A percentile compares a stretch with the other conserved stretches of the same genome.
Evolutionary conservation across 2,329 filamentous ascomycete genomes (phyloP).

Genomic region (Phaeosphaeriaceae sp.): DNA sequence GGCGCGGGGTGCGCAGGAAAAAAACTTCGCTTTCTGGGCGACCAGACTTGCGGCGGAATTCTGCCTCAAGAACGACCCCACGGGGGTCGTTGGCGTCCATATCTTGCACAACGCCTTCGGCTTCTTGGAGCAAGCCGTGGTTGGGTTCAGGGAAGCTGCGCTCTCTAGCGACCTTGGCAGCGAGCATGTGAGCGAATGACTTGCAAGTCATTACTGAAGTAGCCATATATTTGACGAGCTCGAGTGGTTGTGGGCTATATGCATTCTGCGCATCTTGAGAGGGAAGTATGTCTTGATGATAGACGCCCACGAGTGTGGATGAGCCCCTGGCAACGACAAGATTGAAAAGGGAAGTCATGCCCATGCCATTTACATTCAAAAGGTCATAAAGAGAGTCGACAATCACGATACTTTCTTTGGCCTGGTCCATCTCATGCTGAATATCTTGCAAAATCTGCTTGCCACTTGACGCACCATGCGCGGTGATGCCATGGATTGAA

Average conservation of each 20-base stretch:
- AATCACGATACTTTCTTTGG: constrained; percentile 65
- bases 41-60: constrained; percentile 83
- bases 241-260: constrained; percentile 62
- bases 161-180: constrained; percentile 75
- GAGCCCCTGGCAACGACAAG: constrained; percentile 70
- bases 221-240: constrained; percentile 80
- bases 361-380: constrained; percentile 38
- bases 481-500: constrained; percentile 72
- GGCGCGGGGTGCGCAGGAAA: constrained; percentile 50
- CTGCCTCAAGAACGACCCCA: constrained; percentile 80
- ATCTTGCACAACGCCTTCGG: constrained; percentile 79
- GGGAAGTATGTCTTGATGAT: constrained; percentile 80
- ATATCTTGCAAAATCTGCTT: constrained; percentile 48
- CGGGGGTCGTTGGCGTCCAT: constrained; percentile 60
- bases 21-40: constrained; percentile 75
- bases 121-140: constrained; percentile 78
- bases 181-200: constrained; percentile 75
- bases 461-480: constrained; percentile 67
- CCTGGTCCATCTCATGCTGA: constrained; percentile 24
- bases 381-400: constrained; percentile 81
- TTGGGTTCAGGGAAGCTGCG: constrained; percentile 76
- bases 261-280: constrained; percentile 50
- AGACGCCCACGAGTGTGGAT: constrained; percentile 77
- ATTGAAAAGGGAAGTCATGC: constrained; percentile 69
- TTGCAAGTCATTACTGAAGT: constrained; percentile 81